Evolutionary conservation across 2,329 filamentous ascomycete genomes (phyloP), one percentile per base, ranked within the genome.

Genomic region (Monosporascus sp.): DNA sequence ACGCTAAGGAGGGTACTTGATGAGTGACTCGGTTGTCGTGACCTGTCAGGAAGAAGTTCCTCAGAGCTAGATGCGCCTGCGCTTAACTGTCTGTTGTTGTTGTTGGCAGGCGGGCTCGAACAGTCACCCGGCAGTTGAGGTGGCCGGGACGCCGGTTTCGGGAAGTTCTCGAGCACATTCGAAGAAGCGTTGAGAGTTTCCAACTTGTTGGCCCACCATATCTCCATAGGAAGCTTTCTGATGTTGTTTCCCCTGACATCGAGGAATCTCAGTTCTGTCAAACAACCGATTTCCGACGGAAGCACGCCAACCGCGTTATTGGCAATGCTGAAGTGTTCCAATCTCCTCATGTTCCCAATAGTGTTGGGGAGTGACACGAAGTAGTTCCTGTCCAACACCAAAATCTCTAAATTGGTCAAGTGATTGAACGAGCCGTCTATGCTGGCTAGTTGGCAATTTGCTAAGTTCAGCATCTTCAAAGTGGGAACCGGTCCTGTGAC

Each of bases 201-300:
- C 52, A 99, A 73, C 66, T 88, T 91, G 62, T 87, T 87, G 50
- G 93, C 93, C 78, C 90, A 93, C 94, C 94, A 99, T n/a, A 99
- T 80, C 66, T 99, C 94, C 66, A 89, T 84, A 2, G 94, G 94
- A 35, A 99, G 77, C 64, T 87, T 88, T 59, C 87, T 88, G 54
- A 99, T 81, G 65, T 97, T 99, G 74, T 97, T 99, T 66, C 94
- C 91, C 58, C 93, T 84, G 19, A 97, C 81, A 67, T 99, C 93
- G 41, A 99, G 78, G 57, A 91, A 87, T 51, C 85, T 87, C 57
- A 99, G 78, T 68, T 97, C 93, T 0, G 80, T 82, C 24, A 99
- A 78, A 59, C 89, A 92, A 5, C 94, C 94, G 60, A 99, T 91
- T 61, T 96, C 91, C 0, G 88, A 72, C 4, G 94, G 94, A 31